A percentile compares a stretch with the other conserved stretches of the same genome.
phyloP scores from a whole-genome alignment of 2,329 filamentous ascomycete species.

The Epichloe bromicola region DNA sequence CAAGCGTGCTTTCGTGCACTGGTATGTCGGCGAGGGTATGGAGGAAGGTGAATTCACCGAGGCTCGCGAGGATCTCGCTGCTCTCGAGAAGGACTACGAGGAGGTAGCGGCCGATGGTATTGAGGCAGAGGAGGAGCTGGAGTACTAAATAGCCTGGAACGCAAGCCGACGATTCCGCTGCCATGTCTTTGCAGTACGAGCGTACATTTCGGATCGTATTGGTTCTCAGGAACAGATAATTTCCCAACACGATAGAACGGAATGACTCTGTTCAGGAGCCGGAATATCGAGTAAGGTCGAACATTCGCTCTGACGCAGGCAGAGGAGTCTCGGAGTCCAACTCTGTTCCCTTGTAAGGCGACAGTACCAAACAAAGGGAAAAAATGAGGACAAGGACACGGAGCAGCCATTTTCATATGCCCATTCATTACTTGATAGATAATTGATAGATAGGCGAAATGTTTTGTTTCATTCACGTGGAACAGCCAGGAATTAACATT shows the following conservation, averaged over 20 bases:
- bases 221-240: too few relatives aligned
- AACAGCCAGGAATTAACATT: background rate
- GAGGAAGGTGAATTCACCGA: conserved; percentile 85
- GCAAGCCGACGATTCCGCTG: background rate
- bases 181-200: background rate
- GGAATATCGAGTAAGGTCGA: too few relatives aligned
- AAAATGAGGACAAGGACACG: too few relatives aligned
- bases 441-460: background rate
- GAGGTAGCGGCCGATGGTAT: conserved; percentile 67
- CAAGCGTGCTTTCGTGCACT: conserved; percentile 65
- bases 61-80: conserved; percentile 73
- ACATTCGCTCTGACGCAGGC: too few relatives aligned
- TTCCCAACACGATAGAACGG: too few relatives aligned
- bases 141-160: conserved; percentile 52
- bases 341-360: background rate
- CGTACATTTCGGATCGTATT: too few relatives aligned
- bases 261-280: too few relatives aligned
- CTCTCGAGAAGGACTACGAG: conserved; percentile 77
- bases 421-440: background rate
- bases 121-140: conserved; percentile 49
- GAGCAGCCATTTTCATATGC: background rate
- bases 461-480: background rate
- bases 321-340: too few relatives aligned
- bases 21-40: conserved; percentile 84
- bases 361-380: background rate